Percentiles rank a stretch among this genome's conserved stretches.
phyloP scores from a whole-genome alignment of 805 yeast species.

The Kurtzmaniella fragi region DNA sequence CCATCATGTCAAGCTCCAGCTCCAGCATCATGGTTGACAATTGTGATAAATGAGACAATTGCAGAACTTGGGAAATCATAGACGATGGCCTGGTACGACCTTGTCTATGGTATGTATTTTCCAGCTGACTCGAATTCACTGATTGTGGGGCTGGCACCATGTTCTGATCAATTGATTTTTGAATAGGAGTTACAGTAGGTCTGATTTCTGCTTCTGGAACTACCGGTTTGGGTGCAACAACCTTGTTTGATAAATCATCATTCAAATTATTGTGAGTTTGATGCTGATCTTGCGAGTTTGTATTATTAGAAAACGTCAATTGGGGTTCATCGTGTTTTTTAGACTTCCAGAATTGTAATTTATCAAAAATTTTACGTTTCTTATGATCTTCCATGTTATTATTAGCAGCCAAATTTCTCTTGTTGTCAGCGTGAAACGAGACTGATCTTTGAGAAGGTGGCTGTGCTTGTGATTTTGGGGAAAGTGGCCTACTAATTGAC shows the following conservation, averaged over 20 bases:
- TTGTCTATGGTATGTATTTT: too few relatives aligned
- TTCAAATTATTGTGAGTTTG: too few relatives aligned
- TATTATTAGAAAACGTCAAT: not conserved
- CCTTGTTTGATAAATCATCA: too few relatives aligned
- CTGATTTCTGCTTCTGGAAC: too few relatives aligned
- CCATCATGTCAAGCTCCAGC: conserved; percentile 35
- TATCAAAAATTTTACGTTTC: conserved; percentile 23
- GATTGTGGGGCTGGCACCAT: too few relatives aligned
- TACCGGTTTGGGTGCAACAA: too few relatives aligned
- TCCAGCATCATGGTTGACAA: conserved; percentile 39
- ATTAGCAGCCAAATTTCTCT: not conserved
- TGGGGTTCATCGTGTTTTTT: conserved; percentile 8
- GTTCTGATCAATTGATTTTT: too few relatives aligned
- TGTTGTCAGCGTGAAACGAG: not conserved
- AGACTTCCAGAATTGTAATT: conserved; percentile 37
- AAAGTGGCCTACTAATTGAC: not conserved
- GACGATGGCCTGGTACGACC: conserved; percentile 33
- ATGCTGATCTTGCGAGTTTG: too few relatives aligned
- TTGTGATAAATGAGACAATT: conserved; percentile 36
- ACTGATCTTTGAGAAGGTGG: conserved; percentile 1
- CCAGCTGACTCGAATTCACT: not conserved
- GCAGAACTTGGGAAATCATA: conserved; percentile 35
- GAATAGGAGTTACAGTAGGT: too few relatives aligned
- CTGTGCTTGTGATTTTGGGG: not conserved
- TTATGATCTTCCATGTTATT: conserved; percentile 9